These are phyloP conservation scores for Apiotrichum gamsii DNA, from an alignment of 1,284 basidiomycete genomes.

Conservation along the genomic window DNA sequence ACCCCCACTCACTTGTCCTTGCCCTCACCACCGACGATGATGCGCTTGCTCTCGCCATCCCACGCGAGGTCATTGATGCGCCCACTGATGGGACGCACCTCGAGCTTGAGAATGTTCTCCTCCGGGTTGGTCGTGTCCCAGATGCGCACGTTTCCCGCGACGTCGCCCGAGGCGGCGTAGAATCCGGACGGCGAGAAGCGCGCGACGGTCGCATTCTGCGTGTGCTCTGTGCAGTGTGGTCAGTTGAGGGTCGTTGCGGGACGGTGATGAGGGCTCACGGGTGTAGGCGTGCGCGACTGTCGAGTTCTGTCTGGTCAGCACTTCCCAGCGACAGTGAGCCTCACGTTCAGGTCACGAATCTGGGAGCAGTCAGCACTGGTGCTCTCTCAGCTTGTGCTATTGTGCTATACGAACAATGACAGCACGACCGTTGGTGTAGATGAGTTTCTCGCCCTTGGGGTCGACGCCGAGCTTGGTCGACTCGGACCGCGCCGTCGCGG, in stretches of 20 bases:
- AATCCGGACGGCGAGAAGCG: conserved; percentile 89
- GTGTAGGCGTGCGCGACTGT: conserved; percentile 42
- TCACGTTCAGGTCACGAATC: conserved; percentile 60
- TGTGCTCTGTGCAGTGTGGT: conserved; percentile 60
- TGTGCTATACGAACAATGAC: conserved; percentile 68
- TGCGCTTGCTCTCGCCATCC: conserved; percentile 94
- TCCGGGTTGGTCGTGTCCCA: conserved; percentile 84
- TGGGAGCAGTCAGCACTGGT: too few relatives aligned
- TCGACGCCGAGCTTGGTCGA: conserved; percentile 68
- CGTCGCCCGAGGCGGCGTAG: conserved; percentile 88
- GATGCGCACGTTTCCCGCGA: conserved; percentile 71
- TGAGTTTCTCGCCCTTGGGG: conserved; percentile 72
- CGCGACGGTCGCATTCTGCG: conserved; percentile 79
- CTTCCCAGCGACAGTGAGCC: neutral
- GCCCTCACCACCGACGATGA: conserved; percentile 94
- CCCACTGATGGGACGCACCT: conserved; percentile 75
- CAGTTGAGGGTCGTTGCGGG: neutral
- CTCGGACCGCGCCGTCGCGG: conserved; percentile 55
- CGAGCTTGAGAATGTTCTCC: conserved; percentile 77
- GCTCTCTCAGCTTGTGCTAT: too few relatives aligned
- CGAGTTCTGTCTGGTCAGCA: conserved; percentile 21
- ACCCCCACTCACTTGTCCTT: conserved; percentile 62
- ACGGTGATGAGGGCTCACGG: conserved; percentile 26
- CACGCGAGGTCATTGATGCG: conserved; percentile 88
- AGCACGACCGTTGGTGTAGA: conserved; percentile 78